These are phyloP conservation scores for Penicillium parvum DNA, from an alignment of 495 filamentous ascomycete genomes.

Conservation along the genomic window DNA sequence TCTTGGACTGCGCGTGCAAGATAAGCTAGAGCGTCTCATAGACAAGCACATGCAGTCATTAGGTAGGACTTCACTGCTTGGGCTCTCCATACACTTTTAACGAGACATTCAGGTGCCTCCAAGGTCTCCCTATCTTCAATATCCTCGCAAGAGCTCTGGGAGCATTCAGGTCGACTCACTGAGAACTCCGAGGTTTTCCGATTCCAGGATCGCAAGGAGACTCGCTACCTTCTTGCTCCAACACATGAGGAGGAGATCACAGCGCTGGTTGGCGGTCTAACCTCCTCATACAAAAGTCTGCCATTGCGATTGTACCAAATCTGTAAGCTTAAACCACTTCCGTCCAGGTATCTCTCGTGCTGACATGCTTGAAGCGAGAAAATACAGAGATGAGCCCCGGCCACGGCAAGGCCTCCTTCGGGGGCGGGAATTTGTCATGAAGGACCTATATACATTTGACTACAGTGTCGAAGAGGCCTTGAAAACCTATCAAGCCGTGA, in stretches of 20 bases:
- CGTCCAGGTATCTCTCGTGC: background rate
- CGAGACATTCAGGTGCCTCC: slow-evolving; percentile 71
- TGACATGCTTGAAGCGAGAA: slow-evolving; percentile 56
- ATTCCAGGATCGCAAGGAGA: slow-evolving; percentile 73
- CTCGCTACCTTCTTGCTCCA: slow-evolving; percentile 74
- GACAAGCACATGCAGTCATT: slow-evolving; percentile 82
- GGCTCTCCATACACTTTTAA: too few relatives aligned
- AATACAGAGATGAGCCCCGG: slow-evolving; percentile 88
- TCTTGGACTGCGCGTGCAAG: slow-evolving; percentile 81
- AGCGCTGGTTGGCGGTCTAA: slow-evolving; percentile 61
- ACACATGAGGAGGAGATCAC: slow-evolving; percentile 99
- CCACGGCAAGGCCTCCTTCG: slow-evolving; percentile 85
- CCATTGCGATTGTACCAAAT: slow-evolving; percentile 91
- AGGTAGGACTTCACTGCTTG: slow-evolving; percentile 43
- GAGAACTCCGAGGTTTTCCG: slow-evolving; percentile 68
- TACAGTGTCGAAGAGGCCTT: slow-evolving; percentile 57
- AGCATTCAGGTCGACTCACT: slow-evolving; percentile 58
- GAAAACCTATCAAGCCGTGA: slow-evolving; percentile 70
- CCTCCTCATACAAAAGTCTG: slow-evolving; percentile 83
- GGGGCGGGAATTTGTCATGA: slow-evolving; percentile 95
- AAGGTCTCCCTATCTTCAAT: slow-evolving; percentile 85
- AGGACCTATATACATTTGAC: slow-evolving; percentile 98
- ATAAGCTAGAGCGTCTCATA: slow-evolving; percentile 80
- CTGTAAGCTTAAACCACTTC: slow-evolving; percentile 44
- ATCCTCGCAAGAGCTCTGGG: slow-evolving; percentile 81